A percentile compares a stretch with the other conserved stretches of the same genome.
Evolutionary conservation across 2,329 filamentous ascomycete species (phyloP).

Genomic region (Aureobasidium sp.): DNA sequence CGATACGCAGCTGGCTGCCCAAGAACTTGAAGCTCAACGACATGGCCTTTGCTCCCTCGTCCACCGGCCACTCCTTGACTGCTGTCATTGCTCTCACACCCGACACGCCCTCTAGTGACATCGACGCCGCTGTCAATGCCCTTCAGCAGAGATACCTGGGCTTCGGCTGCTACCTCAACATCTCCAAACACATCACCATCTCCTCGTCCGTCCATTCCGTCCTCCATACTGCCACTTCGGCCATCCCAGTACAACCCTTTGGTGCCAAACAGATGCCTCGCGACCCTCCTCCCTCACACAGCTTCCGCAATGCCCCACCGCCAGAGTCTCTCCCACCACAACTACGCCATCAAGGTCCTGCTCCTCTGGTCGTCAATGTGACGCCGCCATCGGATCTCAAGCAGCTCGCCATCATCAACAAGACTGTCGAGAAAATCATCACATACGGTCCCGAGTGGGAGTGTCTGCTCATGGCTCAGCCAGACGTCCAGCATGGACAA

Average conservation of each 20-base stretch:
- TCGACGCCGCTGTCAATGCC: conserved; percentile 68
- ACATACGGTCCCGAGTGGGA: conserved; percentile 65
- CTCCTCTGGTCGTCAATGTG: conserved; percentile 44
- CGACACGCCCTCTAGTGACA: conserved; percentile 73
- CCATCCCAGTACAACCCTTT: conserved; percentile 45
- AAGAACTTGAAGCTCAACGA: conserved; percentile 58
- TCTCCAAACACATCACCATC: conserved; percentile 51
- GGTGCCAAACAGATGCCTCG: conserved; percentile 53
- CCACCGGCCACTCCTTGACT: conserved; percentile 45
- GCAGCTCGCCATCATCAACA: conserved; percentile 77
- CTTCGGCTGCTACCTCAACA: conserved; percentile 70
- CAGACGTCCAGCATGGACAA: conserved; percentile 75
- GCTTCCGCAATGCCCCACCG: conserved; percentile 37
- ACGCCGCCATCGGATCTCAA: conserved; percentile 68
- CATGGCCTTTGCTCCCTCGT: conserved; percentile 57
- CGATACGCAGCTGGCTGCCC: conserved; percentile 42
- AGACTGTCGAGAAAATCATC: conserved; percentile 65
- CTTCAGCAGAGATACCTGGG: conserved; percentile 81
- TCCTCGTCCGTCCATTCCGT: conserved; percentile 27
- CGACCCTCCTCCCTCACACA: conserved; percentile 39
- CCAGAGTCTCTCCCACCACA: conserved; percentile 46
- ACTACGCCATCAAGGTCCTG: conserved; percentile 41
- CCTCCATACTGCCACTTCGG: conserved; percentile 35
- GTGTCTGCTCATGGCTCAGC: conserved; percentile 78
- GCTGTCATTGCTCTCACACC: conserved; percentile 75